These are phyloP conservation scores for Laguncularia racemosa DNA, from an alignment of 345 rosid species.

Conservation along the genomic window DNA sequence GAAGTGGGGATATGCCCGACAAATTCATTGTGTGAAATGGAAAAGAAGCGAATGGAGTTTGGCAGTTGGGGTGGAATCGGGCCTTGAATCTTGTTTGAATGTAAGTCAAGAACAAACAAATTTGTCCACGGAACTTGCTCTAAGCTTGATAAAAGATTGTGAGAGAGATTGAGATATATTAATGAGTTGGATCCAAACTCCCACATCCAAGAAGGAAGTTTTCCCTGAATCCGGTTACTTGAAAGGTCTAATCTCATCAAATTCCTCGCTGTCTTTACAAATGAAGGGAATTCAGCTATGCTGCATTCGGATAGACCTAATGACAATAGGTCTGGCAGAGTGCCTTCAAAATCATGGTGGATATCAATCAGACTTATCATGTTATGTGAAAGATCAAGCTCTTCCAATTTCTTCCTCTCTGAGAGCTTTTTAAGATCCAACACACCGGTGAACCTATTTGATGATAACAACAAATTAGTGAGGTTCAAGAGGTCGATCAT, in stretches of 20 bases:
- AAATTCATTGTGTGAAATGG: conserved; percentile 3
- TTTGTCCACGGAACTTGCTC: not conserved
- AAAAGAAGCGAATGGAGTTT: not conserved
- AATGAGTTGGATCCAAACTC: not conserved
- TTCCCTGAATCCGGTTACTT: conserved; percentile 13
- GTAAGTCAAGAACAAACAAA: not conserved
- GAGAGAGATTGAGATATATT: conserved; percentile 5
- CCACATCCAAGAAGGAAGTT: conserved; percentile 13
- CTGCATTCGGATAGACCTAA: not conserved
- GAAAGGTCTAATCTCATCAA: not conserved
- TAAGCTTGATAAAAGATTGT: not conserved
- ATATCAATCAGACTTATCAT: not conserved
- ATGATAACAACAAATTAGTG: conserved; percentile 4
- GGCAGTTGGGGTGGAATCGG: not conserved
- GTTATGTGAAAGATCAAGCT: conserved; percentile 12
- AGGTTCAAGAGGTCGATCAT: conserved; percentile 14
- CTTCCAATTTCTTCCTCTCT: conserved; percentile 2
- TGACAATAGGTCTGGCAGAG: not conserved
- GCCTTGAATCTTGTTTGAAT: conserved; percentile 6
- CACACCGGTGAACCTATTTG: conserved; percentile 15
- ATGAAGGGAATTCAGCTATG: conserved; percentile 6
- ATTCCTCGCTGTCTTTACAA: not conserved
- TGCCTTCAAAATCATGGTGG: not conserved
- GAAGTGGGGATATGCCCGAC: conserved; percentile 5
- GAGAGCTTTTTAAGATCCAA: conserved; percentile 12